phyloP scores from a whole-genome alignment of 306 rosid genomes.

The Malus orientalis region DNA sequence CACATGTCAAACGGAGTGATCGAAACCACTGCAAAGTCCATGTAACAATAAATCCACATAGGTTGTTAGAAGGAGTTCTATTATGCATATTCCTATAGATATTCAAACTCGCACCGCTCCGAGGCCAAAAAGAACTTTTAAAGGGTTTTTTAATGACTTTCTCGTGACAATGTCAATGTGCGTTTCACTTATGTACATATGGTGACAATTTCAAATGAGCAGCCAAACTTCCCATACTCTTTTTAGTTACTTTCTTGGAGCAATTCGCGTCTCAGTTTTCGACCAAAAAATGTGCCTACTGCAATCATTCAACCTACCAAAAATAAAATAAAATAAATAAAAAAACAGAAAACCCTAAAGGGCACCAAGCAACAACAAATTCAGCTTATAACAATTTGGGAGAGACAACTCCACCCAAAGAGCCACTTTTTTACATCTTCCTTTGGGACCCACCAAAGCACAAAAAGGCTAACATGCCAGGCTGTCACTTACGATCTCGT shows the following conservation, averaged over 20 bases:
- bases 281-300: background rate
- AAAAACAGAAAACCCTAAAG: background rate
- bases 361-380: slow-evolving; percentile 7
- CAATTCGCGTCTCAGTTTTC: background rate
- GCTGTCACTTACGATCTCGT: slow-evolving; percentile 23
- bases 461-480: slow-evolving; percentile 18
- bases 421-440: background rate
- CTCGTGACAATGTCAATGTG: background rate
- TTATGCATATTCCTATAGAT: too few species aligned
- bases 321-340: background rate
- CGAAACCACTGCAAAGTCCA: background rate
- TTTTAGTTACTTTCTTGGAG: background rate
- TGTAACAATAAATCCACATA: background rate
- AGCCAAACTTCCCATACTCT: background rate
- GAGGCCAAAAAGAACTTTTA: background rate
- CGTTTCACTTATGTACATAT: background rate
- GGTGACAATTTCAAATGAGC: background rate
- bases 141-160: background rate
- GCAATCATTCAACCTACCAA: background rate
- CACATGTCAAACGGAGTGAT: background rate
- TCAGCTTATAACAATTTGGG: slow-evolving; percentile 9
- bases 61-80: too few species aligned
- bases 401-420: slow-evolving; percentile 9
- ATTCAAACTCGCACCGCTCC: background rate
- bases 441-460: background rate